Conservation (phyloP, 2,329 filamentous ascomycete species). For the Cercospora nicotianae region DNA sequence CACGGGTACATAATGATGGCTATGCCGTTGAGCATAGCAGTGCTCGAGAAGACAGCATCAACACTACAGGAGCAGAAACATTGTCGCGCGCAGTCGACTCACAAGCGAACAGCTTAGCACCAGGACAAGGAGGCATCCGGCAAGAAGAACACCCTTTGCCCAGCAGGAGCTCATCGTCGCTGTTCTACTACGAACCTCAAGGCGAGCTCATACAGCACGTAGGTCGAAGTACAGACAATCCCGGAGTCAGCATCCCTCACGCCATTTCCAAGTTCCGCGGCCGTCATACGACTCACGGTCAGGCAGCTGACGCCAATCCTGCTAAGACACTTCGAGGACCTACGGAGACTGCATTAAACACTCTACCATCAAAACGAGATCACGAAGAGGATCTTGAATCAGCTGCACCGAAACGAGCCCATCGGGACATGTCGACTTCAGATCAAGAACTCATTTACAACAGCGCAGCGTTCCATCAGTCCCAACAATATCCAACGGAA, state of each 20-base stretch:
- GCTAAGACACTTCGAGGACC: background rate
- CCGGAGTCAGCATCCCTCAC: background rate
- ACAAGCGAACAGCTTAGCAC: background rate
- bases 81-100: background rate
- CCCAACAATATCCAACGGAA: background rate
- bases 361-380: background rate
- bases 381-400: background rate
- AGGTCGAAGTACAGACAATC: constrained; percentile 26
- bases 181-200: constrained; percentile 46
- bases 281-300: background rate
- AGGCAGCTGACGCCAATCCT: background rate
- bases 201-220: constrained; percentile 46
- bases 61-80: background rate
- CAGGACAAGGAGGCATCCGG: background rate
- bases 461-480: background rate
- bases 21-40: background rate
- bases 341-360: background rate
- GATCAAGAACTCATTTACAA: background rate
- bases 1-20: background rate
- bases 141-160: constrained; percentile 28
- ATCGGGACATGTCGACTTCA: background rate
- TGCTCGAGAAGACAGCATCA: background rate
- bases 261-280: background rate
- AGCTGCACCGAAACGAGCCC: background rate
- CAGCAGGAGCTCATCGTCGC: constrained; percentile 13